Percentiles rank a stretch among this genome's conserved stretches.
Evolutionary conservation across 768 basidiomycete genomes (phyloP).

Genomic region (Cystobasidium onofrii): DNA sequence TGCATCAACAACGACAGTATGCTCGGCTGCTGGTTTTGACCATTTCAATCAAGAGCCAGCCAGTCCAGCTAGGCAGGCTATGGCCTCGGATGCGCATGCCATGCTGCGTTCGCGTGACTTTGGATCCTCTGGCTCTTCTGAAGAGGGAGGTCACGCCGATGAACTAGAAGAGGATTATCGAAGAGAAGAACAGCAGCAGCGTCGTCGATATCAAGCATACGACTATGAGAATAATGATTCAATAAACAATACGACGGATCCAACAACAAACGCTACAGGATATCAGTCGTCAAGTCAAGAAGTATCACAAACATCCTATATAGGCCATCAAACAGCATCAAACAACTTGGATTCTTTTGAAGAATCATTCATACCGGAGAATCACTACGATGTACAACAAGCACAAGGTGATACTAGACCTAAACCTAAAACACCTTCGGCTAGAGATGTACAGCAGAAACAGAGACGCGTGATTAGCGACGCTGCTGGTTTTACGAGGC

Average conservation of each 20-base stretch:
- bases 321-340: constrained; percentile 6
- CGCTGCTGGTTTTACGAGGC: constrained; percentile 24
- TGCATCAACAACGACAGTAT: background rate
- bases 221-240: background rate
- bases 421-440: constrained; percentile 5
- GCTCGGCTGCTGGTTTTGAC: too few relatives aligned
- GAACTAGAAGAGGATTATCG: background rate
- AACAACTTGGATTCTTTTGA: constrained; percentile 25
- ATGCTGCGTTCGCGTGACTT: constrained; percentile 27
- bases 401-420: background rate
- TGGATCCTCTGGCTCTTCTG: constrained; percentile 25
- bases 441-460: constrained; percentile 5
- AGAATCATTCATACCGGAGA: constrained; percentile 21
- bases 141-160: background rate
- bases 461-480: constrained; percentile 15
- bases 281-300: background rate
- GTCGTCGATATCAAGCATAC: too few relatives aligned
- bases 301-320: background rate
- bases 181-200: background rate
- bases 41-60: too few relatives aligned
- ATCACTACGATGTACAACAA: background rate
- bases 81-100: constrained; percentile 13
- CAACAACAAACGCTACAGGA: background rate
- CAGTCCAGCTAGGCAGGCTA: background rate
- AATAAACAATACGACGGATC: constrained; percentile 5